Evolutionary conservation across 495 filamentous ascomycete genomes (phyloP).

Genomic region (Hypoxylon lienhwacheense): DNA sequence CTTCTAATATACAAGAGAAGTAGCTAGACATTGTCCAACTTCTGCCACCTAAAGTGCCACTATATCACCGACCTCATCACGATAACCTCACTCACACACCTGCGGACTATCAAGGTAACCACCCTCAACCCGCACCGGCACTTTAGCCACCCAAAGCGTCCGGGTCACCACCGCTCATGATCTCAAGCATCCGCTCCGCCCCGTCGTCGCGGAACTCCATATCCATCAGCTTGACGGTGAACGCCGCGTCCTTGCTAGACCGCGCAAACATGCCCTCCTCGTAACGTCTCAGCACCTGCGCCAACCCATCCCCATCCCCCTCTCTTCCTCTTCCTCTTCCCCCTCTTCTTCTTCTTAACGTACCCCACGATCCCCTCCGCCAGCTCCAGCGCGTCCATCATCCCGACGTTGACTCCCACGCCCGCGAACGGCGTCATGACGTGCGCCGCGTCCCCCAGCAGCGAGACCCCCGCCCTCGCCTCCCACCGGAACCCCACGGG

Average conservation of each 20-base stretch:
- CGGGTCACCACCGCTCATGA: slow-evolving; percentile 4
- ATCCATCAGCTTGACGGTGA: slow-evolving; percentile 20
- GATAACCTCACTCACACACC: too few species aligned
- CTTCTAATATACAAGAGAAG: too few species aligned
- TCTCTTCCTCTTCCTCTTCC: background rate
- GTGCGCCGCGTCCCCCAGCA: slow-evolving; percentile 65
- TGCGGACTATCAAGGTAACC: too few species aligned
- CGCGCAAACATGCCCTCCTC: slow-evolving; percentile 35
- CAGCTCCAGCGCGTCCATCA: slow-evolving; percentile 60
- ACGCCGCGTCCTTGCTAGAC: slow-evolving; percentile 21
- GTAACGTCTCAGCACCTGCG: slow-evolving; percentile 20
- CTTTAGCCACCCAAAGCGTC: background rate
- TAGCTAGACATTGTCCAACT: too few species aligned
- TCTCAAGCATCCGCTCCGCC: slow-evolving; percentile 8
- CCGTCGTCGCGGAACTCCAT: slow-evolving; percentile 22
- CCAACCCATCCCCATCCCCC: slow-evolving; percentile 4
- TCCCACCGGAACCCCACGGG: slow-evolving; percentile 56
- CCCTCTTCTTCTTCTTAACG: slow-evolving; percentile 3
- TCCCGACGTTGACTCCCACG: slow-evolving; percentile 61
- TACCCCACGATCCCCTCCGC: slow-evolving; percentile 27
- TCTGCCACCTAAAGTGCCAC: too few species aligned
- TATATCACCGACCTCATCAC: too few species aligned
- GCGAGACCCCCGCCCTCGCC: slow-evolving; percentile 47
- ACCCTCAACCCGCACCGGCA: too few species aligned
- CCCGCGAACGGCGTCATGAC: slow-evolving; percentile 64